These are phyloP conservation scores for Ambrosia hybrid DNA, from an alignment of 140 eudicot species.

Conservation along the genomic window DNA sequence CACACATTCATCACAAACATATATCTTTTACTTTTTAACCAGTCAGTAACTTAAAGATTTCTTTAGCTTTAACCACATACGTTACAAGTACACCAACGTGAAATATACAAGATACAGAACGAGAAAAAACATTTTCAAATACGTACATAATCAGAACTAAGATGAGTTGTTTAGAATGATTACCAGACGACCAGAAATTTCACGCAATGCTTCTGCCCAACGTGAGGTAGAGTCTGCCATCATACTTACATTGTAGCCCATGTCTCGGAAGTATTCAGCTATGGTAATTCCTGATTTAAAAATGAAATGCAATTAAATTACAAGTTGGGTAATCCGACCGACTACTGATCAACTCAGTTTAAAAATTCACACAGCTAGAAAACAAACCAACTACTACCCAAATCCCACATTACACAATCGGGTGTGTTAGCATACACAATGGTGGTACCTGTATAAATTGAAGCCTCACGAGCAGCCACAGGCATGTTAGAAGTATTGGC, in stretches of 20 bases:
- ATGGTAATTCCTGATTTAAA: conserved; percentile 88
- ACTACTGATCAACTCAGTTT: not conserved
- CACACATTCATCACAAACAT: conserved; percentile 9
- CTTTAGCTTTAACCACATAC: not conserved
- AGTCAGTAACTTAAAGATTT: conserved; percentile 9
- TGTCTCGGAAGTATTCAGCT: conserved; percentile 98
- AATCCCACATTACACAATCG: not conserved
- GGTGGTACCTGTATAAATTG: conserved; percentile 88
- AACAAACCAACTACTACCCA: no score
- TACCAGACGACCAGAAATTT: conserved; percentile 99
- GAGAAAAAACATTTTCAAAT: not conserved
- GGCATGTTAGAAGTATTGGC: conserved; percentile 99
- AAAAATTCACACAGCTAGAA: no score
- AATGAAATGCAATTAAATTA: not conserved
- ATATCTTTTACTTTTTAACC: not conserved
- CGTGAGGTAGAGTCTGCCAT: conserved; percentile 99
- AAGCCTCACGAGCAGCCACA: conserved; percentile 99
- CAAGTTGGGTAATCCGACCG: not conserved
- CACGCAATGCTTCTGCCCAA: conserved; percentile 99
- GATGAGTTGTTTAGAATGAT: conserved; percentile 14
- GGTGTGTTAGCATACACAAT: not conserved
- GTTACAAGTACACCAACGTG: conserved; percentile 1
- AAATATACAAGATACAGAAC: not conserved
- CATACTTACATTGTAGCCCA: conserved; percentile 99
- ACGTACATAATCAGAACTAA: not conserved